These are phyloP conservation scores for Pseudocercospora vitis DNA, from an alignment of 2,329 filamentous ascomycete species.

Conservation along the genomic window DNA sequence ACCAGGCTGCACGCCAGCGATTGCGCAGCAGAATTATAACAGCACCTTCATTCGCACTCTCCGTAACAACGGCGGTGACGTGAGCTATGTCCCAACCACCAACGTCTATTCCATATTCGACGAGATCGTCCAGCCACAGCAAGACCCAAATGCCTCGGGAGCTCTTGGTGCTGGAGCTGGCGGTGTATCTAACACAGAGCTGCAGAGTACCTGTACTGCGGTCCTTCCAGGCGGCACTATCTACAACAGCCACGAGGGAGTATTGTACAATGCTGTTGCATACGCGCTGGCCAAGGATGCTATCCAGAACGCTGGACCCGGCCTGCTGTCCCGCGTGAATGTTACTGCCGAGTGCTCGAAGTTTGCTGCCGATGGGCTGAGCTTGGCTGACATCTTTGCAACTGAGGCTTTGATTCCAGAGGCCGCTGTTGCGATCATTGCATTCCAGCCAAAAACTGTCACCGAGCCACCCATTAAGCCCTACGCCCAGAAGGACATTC, in stretches of 20 bases:
- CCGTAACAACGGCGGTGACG: slow-evolving; percentile 49
- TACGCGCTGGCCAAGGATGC: slow-evolving; percentile 50
- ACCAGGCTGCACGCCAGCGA: slow-evolving; percentile 39
- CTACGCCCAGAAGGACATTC: slow-evolving; percentile 40
- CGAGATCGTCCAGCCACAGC: slow-evolving; percentile 54
- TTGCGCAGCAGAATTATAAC: slow-evolving; percentile 51
- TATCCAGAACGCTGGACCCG: slow-evolving; percentile 49
- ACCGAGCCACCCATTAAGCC: slow-evolving; percentile 43
- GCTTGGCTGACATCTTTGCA: slow-evolving; percentile 45
- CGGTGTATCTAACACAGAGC: slow-evolving; percentile 53
- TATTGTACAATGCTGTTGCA: slow-evolving; percentile 50
- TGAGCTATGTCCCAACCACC: slow-evolving; percentile 57
- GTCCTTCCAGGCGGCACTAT: slow-evolving; percentile 41
- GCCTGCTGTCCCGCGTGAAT: slow-evolving; percentile 41
- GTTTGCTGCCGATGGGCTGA: slow-evolving; percentile 41
- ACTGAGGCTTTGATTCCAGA: slow-evolving; percentile 45
- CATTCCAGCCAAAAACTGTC: slow-evolving; percentile 38
- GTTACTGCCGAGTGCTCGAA: slow-evolving; percentile 41
- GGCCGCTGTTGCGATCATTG: slow-evolving; percentile 39
- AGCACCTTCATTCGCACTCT: slow-evolving; percentile 47
- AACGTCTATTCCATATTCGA: slow-evolving; percentile 54
- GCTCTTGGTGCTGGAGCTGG: slow-evolving; percentile 46
- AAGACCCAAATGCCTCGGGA: slow-evolving; percentile 49
- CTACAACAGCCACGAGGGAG: slow-evolving; percentile 51
- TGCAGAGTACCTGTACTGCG: slow-evolving; percentile 47